Percentiles rank a stretch among this genome's conserved stretches.
phyloP scores from a whole-genome alignment of 345 rosid genomes.

The Citrus reticulata region DNA sequence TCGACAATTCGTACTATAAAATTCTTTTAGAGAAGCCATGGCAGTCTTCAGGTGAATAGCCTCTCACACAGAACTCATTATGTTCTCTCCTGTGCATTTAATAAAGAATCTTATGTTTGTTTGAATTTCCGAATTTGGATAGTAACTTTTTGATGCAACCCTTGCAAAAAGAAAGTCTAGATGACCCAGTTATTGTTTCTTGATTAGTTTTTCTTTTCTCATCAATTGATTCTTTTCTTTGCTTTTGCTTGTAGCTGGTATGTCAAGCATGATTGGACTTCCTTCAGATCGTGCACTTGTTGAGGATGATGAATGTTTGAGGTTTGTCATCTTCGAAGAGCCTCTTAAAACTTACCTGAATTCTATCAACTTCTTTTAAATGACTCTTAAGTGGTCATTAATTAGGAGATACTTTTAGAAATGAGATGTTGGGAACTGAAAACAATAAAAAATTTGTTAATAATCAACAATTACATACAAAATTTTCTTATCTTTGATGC shows the following conservation, averaged over 20 bases:
- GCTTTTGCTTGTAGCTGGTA: slow-evolving; percentile 44
- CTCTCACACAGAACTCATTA: slow-evolving; percentile 6
- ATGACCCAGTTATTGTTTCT: background rate
- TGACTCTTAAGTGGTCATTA: background rate
- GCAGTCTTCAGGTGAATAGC: slow-evolving; percentile 56
- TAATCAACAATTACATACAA: background rate
- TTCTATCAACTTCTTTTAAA: background rate
- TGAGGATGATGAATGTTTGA: slow-evolving; percentile 78
- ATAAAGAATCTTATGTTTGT: background rate
- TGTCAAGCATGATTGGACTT: slow-evolving; percentile 85
- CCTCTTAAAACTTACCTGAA: background rate
- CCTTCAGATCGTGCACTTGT: slow-evolving; percentile 86
- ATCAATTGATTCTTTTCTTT: background rate
- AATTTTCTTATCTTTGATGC: background rate
- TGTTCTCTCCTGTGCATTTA: too few relatives aligned
- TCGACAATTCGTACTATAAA: slow-evolving; percentile 83
- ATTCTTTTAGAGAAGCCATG: slow-evolving; percentile 87
- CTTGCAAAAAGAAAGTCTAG: background rate
- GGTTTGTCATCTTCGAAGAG: slow-evolving; percentile 36
- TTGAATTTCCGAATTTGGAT: background rate
- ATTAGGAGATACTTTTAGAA: background rate
- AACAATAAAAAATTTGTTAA: background rate
- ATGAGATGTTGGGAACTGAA: background rate
- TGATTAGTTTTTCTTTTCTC: background rate
- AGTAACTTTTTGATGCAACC: background rate